phyloP scores from a whole-genome alignment of 345 rosid genomes.

The Salix viminalis region DNA sequence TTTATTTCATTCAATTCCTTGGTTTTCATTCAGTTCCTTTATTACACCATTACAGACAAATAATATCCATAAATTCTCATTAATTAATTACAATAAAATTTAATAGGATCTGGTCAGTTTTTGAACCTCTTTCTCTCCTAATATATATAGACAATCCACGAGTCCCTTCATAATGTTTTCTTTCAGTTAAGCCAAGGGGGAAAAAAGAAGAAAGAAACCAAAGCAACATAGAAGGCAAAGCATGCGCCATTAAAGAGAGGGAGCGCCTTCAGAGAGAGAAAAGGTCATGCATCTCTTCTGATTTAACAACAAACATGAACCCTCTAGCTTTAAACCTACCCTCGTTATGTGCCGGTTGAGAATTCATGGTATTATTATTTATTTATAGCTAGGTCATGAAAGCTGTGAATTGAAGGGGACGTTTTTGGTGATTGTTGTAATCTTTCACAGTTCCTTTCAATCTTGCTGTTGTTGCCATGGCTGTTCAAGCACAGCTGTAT shows the following conservation, averaged over 20 bases:
- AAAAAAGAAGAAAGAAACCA: neutral
- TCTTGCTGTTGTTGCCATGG: constrained; percentile 20
- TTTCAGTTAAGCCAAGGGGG: constrained; percentile 18
- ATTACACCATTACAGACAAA: constrained; percentile 2
- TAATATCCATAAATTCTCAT: constrained; percentile 8
- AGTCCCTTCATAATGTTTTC: constrained; percentile 11
- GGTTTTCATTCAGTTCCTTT: constrained; percentile 21
- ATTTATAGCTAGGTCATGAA: neutral
- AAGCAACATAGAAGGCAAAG: constrained; percentile 16
- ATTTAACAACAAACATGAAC: constrained; percentile 22
- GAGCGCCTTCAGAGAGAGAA: constrained; percentile 10
- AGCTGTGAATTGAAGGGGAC: constrained; percentile 17
- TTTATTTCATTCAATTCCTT: neutral
- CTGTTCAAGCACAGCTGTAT: constrained; percentile 34
- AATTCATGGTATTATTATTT: neutral
- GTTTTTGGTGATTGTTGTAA: constrained; percentile 1
- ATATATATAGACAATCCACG: constrained; percentile 3
- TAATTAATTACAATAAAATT: neutral
- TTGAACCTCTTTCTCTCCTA: neutral
- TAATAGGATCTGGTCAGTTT: constrained; percentile 22
- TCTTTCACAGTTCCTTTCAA: constrained; percentile 1
- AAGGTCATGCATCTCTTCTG: constrained; percentile 38
- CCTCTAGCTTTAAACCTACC: constrained; percentile 23
- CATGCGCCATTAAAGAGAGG: constrained; percentile 16
- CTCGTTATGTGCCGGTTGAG: constrained; percentile 1